A percentile compares a stretch with the other conserved stretches of the same genome.
phyloP scores from a whole-genome alignment of 352 stramenopile species.

The Lagenidium sp. region DNA sequence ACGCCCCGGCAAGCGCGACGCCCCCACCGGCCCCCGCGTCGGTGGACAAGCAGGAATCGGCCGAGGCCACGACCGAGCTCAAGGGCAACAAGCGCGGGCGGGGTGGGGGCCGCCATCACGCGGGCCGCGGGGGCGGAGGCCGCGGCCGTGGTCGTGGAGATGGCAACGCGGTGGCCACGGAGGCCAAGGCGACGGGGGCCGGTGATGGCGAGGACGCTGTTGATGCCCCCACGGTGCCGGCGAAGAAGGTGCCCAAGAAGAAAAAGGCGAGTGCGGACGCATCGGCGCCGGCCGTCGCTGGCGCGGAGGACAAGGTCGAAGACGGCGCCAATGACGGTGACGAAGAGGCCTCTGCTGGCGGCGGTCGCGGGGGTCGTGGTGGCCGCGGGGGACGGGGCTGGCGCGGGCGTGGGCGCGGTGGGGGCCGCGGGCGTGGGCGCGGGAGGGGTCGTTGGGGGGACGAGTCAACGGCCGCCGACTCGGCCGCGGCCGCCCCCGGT shows the following conservation, averaged over 20 bases:
- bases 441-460: conserved; percentile 7
- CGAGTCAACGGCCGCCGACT: conserved; percentile 7
- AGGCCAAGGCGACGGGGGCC: conserved; percentile 1
- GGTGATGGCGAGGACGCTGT: not conserved
- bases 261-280: not conserved
- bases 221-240: too few species aligned
- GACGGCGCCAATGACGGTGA: not conserved
- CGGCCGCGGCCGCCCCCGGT: conserved; percentile 7
- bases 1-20: not conserved
- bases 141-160: too few species aligned
- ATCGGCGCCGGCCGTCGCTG: not conserved
- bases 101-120: too few species aligned
- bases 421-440: conserved; percentile 7
- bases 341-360: not conserved
- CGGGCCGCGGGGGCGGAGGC: too few species aligned
- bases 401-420: conserved; percentile 3
- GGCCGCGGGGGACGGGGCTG: conserved; percentile 6
- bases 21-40: not conserved
- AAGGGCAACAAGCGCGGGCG: conserved; percentile 1
- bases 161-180: not conserved
- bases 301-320: not conserved
- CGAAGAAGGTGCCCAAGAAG: not conserved
- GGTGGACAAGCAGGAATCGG: conserved; percentile 14
- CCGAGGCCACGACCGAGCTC: conserved; percentile 13
- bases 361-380: conserved; percentile 1